phyloP scores from a whole-genome alignment of 2,329 filamentous ascomycete genomes.

The Penicillium freii region DNA sequence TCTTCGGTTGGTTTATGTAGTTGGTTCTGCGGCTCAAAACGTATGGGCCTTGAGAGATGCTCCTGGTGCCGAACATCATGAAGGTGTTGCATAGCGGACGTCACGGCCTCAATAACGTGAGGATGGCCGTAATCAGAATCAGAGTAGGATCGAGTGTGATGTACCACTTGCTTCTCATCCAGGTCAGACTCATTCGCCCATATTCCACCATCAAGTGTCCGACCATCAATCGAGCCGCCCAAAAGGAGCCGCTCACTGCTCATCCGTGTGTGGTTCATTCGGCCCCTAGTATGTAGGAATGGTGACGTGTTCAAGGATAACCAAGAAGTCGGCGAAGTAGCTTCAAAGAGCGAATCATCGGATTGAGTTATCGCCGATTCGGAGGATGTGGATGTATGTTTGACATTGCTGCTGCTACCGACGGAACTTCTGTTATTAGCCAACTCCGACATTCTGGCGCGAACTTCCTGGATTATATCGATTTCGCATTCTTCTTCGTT shows the following conservation, averaged over 20 bases:
- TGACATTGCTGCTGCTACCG: conserved; percentile 1
- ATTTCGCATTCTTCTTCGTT: conserved; percentile 1
- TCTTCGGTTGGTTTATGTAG: conserved; percentile 26
- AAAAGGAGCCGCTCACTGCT: conserved; percentile 3
- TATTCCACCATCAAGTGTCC: conserved; percentile 2
- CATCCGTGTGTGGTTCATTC: not conserved
- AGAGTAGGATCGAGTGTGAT: conserved; percentile 1
- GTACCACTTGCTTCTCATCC: conserved; percentile 7
- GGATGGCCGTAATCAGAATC: conserved; percentile 1
- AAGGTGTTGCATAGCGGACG: conserved; percentile 28
- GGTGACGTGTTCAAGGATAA: conserved; percentile 6
- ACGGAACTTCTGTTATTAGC: not conserved
- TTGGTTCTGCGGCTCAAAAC: conserved; percentile 28
- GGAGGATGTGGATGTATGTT: conserved; percentile 20
- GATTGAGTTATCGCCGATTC: conserved; percentile 20
- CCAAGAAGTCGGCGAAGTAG: conserved; percentile 8
- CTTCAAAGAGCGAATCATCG: conserved; percentile 15
- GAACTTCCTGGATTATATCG: not conserved
- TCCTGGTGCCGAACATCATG: conserved; percentile 26
- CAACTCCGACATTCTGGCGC: not conserved
- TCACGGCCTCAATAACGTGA: conserved; percentile 21
- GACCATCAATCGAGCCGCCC: conserved; percentile 7
- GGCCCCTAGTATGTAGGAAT: not conserved
- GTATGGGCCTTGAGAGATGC: conserved; percentile 26
- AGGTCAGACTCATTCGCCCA: conserved; percentile 8